Evolutionary conservation across 164 flowering plant species (phyloP), one percentile per base, ranked within the genome.

Genomic region (Vitis rotundifolia): DNA sequence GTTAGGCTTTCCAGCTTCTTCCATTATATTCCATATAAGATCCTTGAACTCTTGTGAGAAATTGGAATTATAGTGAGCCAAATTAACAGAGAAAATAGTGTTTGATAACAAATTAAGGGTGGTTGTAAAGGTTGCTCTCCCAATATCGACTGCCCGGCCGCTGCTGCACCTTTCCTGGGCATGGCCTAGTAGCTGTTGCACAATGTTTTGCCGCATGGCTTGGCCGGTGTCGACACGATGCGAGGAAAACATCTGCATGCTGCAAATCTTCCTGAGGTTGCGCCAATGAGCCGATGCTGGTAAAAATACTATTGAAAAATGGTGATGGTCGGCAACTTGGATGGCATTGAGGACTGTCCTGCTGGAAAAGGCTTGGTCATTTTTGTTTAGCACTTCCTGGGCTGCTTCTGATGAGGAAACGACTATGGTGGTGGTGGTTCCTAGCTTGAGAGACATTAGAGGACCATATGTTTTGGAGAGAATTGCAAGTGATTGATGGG

Each of bases 401-500:
- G 78, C 76, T 37, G 58, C 18, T 11, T 16, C 47, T 0, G 78
- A 9, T 1, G 73, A 65, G 15, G 82, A 72, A 2, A 69, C 65
- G 11, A 73, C 75, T 0, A 76, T 61, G 1, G 76, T 70, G n/a
- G 66, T 69, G 2, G 58, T 18, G 5, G 48, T 11, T 8, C 79
- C 77, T 8, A 79, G 61, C 10, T 64, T 29, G 26, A 79, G 22
- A 13, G 69, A 56, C 77, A 79, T 76, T 5, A 76, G 16, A 1
- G 82, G 79, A 3, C 79, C 79, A 50, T 79, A 62, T 6, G 14
- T 47, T 11, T 67, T 51, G 63, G 79, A 66, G 2, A 79, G 75
- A 16, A 47, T 8, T 15, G 77, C 54, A 4, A 79, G 47, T 13
- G 82, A 69, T n/a, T 58, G 54, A 53, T 79, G 71, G 18, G 82